These are phyloP conservation scores for Septoria linicola DNA, from an alignment of 2,329 filamentous ascomycete species.

Conservation along the genomic window DNA sequence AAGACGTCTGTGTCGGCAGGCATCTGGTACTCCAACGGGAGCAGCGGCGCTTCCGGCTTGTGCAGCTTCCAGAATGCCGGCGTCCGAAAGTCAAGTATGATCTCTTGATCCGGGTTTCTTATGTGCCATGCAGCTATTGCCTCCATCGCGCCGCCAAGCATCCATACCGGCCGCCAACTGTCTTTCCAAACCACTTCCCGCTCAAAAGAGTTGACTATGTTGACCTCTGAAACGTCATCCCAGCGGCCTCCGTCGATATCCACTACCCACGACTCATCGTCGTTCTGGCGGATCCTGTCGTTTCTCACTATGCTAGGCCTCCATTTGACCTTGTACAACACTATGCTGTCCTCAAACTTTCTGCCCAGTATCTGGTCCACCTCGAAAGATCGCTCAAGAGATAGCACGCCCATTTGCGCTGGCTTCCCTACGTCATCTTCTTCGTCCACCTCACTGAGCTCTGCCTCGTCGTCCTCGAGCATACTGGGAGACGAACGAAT, in stretches of 20 bases:
- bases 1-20: background rate
- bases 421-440: too few relatives aligned
- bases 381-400: too few relatives aligned
- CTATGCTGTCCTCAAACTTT: too few relatives aligned
- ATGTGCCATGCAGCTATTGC: constrained; percentile 2
- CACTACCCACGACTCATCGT: background rate
- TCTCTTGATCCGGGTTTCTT: background rate
- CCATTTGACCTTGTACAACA: background rate
- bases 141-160: background rate
- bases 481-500: too few relatives aligned
- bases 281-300: background rate
- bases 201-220: background rate
- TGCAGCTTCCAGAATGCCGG: constrained; percentile 8
- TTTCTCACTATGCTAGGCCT: background rate
- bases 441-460: too few relatives aligned
- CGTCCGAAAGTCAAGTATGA: background rate
- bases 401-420: too few relatives aligned
- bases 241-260: background rate
- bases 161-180: constrained; percentile 10
- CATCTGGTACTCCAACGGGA: background rate
- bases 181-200: constrained; percentile 2
- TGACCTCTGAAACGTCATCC: background rate
- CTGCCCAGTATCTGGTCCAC: too few relatives aligned
- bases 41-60: background rate
- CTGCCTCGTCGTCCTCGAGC: too few relatives aligned